phyloP scores from a whole-genome alignment of 1,284 basidiomycete genomes.

The Ceratobasidium sp. region DNA sequence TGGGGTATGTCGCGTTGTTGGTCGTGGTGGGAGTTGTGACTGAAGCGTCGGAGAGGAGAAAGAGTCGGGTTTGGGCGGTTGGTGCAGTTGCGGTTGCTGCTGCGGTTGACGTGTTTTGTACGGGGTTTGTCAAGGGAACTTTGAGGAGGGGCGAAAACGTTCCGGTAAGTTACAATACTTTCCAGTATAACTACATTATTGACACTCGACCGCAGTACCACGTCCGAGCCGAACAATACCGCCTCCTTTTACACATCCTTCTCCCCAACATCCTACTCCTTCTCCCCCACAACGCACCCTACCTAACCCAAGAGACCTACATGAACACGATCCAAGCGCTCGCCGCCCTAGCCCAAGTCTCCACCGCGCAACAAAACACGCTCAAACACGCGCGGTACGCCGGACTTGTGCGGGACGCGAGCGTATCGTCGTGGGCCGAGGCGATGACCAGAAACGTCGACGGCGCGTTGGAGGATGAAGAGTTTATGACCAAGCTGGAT shows the following conservation, averaged over 20 bases:
- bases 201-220: slow-evolving; percentile 20
- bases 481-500: slow-evolving; percentile 29
- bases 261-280: slow-evolving; percentile 18
- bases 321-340: slow-evolving; percentile 39
- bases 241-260: slow-evolving; percentile 24
- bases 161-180: neutral
- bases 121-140: slow-evolving; percentile 27
- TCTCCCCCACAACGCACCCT: slow-evolving; percentile 29
- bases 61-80: slow-evolving; percentile 26
- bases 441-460: slow-evolving; percentile 21
- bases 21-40: slow-evolving; percentile 32
- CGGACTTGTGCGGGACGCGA: slow-evolving; percentile 31
- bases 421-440: slow-evolving; percentile 30
- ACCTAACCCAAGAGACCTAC: slow-evolving; percentile 42
- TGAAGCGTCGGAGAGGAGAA: slow-evolving; percentile 36
- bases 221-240: slow-evolving; percentile 18
- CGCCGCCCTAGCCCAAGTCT: slow-evolving; percentile 1
- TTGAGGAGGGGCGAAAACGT: slow-evolving; percentile 11
- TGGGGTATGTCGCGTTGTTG: slow-evolving; percentile 30
- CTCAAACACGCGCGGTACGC: slow-evolving; percentile 41
- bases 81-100: neutral
- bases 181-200: neutral
- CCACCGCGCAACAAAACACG: slow-evolving; percentile 33
- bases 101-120: slow-evolving; percentile 31
- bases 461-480: slow-evolving; percentile 29